Base-by-base conservation (phyloP, 1,284 basidiomycete species). In the Somion occarium region DNA sequence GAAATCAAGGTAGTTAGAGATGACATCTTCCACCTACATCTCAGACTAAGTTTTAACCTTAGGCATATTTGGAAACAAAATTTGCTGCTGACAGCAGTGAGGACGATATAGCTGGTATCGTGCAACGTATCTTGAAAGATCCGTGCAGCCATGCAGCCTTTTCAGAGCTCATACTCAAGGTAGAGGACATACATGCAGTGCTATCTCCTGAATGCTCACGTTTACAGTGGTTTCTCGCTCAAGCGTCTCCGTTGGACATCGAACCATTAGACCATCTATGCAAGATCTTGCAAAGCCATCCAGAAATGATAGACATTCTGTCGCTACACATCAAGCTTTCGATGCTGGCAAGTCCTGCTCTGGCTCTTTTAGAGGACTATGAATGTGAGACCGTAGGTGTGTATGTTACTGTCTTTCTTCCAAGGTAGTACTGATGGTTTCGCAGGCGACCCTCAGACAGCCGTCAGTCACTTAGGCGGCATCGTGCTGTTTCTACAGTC, bases 311-410 rank as follows among this genome's bases (percentile, higher is more conserved):
- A 15, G 87, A 91, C 59, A 77, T 90, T 43, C 58, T 91, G 25
- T 78, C 85, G 7, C 66, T 91, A n/a, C 85, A 91, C 61, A 65
- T 78, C 18, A 79, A 74, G 52, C 68, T 89, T n/a, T 71, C 73
- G 2, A 79, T 83, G 47, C 63, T 91, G 18, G 68, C 88, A 26
- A 79, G 78, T 19, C 73, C 79, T 57, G 78, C 79, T 0, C 64
- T 89, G 41, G 70, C 70, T n/a, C 77, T 88, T 53, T 67, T 90
- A 34, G 78, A 86, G 48, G 76, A 82, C 41, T 89, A 85, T 59
- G 86, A 89, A 59, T 88, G 83, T 54, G 87, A 89, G 61, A 83
- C 80, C 19, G 83, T 91, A 43, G 88, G 88, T 85, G 64, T 24
- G 84, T 12, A 23, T 46, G 34, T 18, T 43, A 30, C 46, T 26